Base-by-base conservation (phyloP, 2,329 filamentous ascomycete genomes). In the Clonostachys solani region DNA sequence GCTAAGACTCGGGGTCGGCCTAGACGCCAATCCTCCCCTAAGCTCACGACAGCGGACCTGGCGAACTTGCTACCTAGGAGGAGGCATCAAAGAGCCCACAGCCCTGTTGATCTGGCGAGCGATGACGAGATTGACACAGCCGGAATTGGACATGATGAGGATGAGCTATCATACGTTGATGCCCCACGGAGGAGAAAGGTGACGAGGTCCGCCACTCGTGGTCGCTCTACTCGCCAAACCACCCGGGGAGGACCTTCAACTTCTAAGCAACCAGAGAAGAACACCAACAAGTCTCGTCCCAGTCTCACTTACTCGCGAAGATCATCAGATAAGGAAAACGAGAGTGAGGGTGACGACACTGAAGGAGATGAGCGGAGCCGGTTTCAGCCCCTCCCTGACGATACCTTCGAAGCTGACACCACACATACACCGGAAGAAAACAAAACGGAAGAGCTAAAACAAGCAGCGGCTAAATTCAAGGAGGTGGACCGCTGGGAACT, bases 401-500 rank as follows among this genome's bases (percentile, higher is more conserved):
- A 77, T 44, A 71, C 68, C 0, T 69, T 73, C 55, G 69, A 65
- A 15, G 52, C 51, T 12, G 60, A 46, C 33, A 52, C 49, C 44
- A 61, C 62, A 57, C 65, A 67, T 53, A 56, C 64, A 57, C 54
- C 63, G 54, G 37, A 68, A 57, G 59, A 67, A 48, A 62, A 62
- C 43, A 61, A 67, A 7, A 59, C 74, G 43, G 63, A 75, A 40
- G 81, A 83, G 68, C 67, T 87, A 50, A 79, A 78, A 63, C 69
- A 73, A 44, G 79, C 81, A 38, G 72, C 72, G 10, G 74, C 70
- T 59, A 86, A 86, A 64, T 87, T 87, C 56, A 74, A 78, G 60
- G 83, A 87, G 64, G 84, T 87, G 38, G 84, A 87, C 60, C 71
- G 75, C 64, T 87, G 83, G 82, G 74, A 84, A 64, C 65, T 87